These are phyloP conservation scores for Citeromyces nyonsensis DNA, from an alignment of 805 yeast genomes.

Conservation along the genomic window DNA sequence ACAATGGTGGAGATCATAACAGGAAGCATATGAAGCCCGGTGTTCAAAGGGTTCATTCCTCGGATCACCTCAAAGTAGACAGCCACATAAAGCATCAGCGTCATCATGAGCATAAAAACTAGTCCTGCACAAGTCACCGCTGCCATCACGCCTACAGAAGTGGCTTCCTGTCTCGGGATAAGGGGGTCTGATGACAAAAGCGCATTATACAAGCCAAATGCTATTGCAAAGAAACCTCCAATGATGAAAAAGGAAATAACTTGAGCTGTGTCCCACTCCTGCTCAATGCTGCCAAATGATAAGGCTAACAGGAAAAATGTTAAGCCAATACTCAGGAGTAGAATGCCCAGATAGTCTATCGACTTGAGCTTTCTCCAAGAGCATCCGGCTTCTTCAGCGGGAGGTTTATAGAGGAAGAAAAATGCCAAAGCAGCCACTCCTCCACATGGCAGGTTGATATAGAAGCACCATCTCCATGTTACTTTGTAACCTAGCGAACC, in stretches of 20 bases:
- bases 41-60: constrained; percentile 21
- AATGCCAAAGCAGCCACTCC: constrained; percentile 27
- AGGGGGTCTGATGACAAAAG: constrained; percentile 26
- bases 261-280: constrained; percentile 37
- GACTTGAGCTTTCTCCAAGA: neutral
- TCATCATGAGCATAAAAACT: constrained; percentile 17
- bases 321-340: constrained; percentile 22
- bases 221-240: constrained; percentile 21
- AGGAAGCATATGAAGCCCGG: constrained; percentile 33
- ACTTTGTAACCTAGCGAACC: constrained; percentile 37
- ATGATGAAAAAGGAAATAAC: constrained; percentile 30
- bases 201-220: constrained; percentile 24
- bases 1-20: constrained; percentile 22
- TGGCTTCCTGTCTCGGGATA: constrained; percentile 24
- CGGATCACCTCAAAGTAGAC: constrained; percentile 33
- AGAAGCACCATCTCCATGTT: constrained; percentile 65
- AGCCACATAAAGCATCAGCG: constrained; percentile 27
- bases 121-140: constrained; percentile 12
- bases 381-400: constrained; percentile 7
- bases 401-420: constrained; percentile 28
- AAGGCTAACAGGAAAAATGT: constrained; percentile 29
- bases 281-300: constrained; percentile 34
- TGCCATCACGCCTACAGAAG: constrained; percentile 18
- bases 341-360: constrained; percentile 35
- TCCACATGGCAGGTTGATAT: constrained; percentile 53